These are phyloP conservation scores for Crithidia acanthocephali DNA, from an alignment of 208 protist genomes.

Conservation along the genomic window DNA sequence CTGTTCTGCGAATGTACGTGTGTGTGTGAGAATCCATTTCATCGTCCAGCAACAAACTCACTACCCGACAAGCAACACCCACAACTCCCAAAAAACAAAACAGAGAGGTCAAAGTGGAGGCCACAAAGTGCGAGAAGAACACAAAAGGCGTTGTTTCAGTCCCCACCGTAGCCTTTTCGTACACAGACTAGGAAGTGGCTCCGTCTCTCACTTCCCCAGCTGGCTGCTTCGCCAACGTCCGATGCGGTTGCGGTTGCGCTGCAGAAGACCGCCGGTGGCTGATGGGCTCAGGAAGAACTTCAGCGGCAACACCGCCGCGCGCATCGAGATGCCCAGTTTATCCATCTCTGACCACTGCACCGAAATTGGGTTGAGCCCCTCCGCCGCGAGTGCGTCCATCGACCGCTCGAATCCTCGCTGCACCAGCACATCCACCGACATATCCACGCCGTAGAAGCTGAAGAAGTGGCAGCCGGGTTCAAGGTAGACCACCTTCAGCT, in stretches of 20 bases:
- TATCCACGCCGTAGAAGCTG: constrained; percentile 88
- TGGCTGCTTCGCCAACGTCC: constrained; percentile 80
- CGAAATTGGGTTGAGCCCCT: constrained; percentile 90
- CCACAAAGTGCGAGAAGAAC: too few relatives aligned
- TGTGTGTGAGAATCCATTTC: too few relatives aligned
- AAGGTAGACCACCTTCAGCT: constrained; percentile 73
- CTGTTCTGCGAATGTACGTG: neutral
- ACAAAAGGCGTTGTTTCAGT: too few relatives aligned
- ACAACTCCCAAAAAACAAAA: neutral
- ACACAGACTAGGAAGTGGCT: too few relatives aligned
- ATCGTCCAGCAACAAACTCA: too few relatives aligned
- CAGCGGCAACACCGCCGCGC: constrained; percentile 78
- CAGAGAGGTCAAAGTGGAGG: neutral
- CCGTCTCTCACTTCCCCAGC: constrained; percentile 23
- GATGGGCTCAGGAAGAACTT: constrained; percentile 81
- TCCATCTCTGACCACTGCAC: constrained; percentile 94
- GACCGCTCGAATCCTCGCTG: constrained; percentile 91
- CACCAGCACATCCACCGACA: constrained; percentile 83
- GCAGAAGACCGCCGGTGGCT: constrained; percentile 53
- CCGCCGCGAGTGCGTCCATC: constrained; percentile 88
- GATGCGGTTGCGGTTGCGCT: constrained; percentile 40
- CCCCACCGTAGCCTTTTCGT: too few relatives aligned
- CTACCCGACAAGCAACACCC: neutral
- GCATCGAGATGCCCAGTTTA: constrained; percentile 93
- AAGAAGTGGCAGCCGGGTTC: constrained; percentile 94